These are phyloP conservation scores for Neopestalotiopsis clavispora DNA, from an alignment of 2,329 filamentous ascomycete species.

Conservation along the genomic window DNA sequence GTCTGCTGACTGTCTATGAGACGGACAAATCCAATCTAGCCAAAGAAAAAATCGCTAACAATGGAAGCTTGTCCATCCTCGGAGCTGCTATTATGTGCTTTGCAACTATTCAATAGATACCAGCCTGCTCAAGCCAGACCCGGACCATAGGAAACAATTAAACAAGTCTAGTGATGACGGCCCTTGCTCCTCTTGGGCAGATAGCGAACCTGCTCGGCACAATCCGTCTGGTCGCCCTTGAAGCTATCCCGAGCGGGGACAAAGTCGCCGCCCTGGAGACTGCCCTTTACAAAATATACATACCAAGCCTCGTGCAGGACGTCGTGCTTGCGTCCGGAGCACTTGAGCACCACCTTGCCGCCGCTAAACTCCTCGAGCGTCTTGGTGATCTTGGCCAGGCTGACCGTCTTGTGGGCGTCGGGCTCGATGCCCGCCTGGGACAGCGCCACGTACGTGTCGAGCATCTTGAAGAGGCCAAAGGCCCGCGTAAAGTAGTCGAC, in stretches of 20 bases:
- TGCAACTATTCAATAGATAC: no score
- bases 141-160: no score
- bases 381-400: slow-evolving; percentile 45
- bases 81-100: no score
- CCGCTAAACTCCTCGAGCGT: slow-evolving; percentile 51
- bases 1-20: no score
- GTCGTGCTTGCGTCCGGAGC: slow-evolving; percentile 39
- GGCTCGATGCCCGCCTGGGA: slow-evolving; percentile 42
- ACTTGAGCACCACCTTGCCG: slow-evolving; percentile 49
- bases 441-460: slow-evolving; percentile 49
- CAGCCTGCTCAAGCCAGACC: no score
- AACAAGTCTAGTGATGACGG: not conserved
- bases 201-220: slow-evolving; percentile 43
- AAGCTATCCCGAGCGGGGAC: slow-evolving; percentile 46
- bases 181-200: slow-evolving; percentile 40
- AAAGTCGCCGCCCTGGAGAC: slow-evolving; percentile 54
- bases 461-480: slow-evolving; percentile 44
- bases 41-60: no score
- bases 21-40: no score
- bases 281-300: slow-evolving; percentile 57
- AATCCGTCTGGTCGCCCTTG: slow-evolving; percentile 45
- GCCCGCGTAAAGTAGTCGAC: slow-evolving; percentile 52
- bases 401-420: slow-evolving; percentile 41
- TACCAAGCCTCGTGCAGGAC: slow-evolving; percentile 59
- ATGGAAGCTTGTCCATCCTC: no score